phyloP scores from a whole-genome alignment of 1,139 yeast genomes.

The Taphrina communis region DNA sequence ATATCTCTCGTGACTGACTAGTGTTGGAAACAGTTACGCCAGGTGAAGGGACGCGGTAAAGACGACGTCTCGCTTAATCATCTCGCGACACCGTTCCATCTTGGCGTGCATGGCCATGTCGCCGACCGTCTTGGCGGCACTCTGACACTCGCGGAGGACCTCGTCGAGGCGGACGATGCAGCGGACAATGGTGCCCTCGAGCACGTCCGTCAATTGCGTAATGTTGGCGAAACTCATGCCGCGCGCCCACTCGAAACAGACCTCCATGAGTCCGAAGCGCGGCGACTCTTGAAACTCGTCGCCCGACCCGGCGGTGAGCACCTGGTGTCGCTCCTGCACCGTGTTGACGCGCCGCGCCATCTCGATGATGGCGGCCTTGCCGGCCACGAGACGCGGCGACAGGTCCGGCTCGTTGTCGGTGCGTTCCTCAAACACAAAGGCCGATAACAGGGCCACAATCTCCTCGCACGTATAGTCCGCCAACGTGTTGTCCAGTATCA shows the following conservation, averaged over 20 bases:
- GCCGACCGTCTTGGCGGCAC: slow-evolving; percentile 93
- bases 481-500: slow-evolving; percentile 84
- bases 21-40: not conserved
- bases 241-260: slow-evolving; percentile 97
- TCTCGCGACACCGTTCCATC: slow-evolving; percentile 91
- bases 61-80: slow-evolving; percentile 93
- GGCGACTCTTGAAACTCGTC: slow-evolving; percentile 67
- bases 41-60: slow-evolving; percentile 84
- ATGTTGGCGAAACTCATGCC: slow-evolving; percentile 90
- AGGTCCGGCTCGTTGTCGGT: slow-evolving; percentile 64
- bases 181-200: slow-evolving; percentile 97
- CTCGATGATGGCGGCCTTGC: slow-evolving; percentile 70
- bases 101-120: slow-evolving; percentile 85
- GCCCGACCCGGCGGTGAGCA: slow-evolving; percentile 50
- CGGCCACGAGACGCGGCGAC: slow-evolving; percentile 82
- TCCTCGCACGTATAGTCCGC: slow-evolving; percentile 96
- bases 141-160: slow-evolving; percentile 90
- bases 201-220: slow-evolving; percentile 84
- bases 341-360: slow-evolving; percentile 69
- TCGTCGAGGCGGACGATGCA: slow-evolving; percentile 94
- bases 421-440: slow-evolving; percentile 90
- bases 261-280: slow-evolving; percentile 88
- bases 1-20: not conserved
- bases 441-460: slow-evolving; percentile 87
- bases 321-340: slow-evolving; percentile 71